Evolutionary conservation across 805 yeast species (phyloP), one percentile per base, ranked within the genome.

Genomic region (Wickerhamiella nectarea): DNA sequence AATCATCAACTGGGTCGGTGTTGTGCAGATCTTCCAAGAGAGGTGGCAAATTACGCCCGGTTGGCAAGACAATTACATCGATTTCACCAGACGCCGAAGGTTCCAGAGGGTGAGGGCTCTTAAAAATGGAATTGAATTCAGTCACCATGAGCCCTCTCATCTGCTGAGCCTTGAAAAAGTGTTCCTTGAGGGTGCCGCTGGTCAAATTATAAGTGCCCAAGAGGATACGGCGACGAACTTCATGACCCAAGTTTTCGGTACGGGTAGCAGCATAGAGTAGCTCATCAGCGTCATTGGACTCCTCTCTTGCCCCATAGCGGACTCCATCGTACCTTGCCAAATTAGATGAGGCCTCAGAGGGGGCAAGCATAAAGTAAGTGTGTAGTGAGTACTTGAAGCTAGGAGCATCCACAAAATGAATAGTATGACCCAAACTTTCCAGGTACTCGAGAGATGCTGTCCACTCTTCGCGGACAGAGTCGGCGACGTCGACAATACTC

Each of bases 341-440:
- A 56, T 91, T 91, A 0, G 97, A 89, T 0, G 93, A 78, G 0
- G 96, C 97, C 56, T 91, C 98, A 0, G 95, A 81, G 0, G 95
- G 81, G 1, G 91, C 87, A 29, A 93, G 53, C 0, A 95, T 81
- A 57, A 82, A 89, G 60, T 91, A 91, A 0, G 85, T 74, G 21
- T 93, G 86, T 14, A 91, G 62, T 20, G 87, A 70, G 43, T 69
- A 63, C 46, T 70, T 71, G 8, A 86, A 63, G 0, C 80, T 65
- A 5, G 95, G 94, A 0, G 89, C 57, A 0, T 91, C 76, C 1
- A 91, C 75, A 0, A 77, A 69, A 14, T 67, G 64, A 1, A 91
- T 60, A 8, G 68, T 70, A 49, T 75, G 70, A 12, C 83, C 80
- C 26, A 54, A 44, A 0, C 62, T 56, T 26, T 64, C 58, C 4